Conservation (phyloP, 371 early-diverging fungal genomes). For the Rhizomucor miehei region DNA sequence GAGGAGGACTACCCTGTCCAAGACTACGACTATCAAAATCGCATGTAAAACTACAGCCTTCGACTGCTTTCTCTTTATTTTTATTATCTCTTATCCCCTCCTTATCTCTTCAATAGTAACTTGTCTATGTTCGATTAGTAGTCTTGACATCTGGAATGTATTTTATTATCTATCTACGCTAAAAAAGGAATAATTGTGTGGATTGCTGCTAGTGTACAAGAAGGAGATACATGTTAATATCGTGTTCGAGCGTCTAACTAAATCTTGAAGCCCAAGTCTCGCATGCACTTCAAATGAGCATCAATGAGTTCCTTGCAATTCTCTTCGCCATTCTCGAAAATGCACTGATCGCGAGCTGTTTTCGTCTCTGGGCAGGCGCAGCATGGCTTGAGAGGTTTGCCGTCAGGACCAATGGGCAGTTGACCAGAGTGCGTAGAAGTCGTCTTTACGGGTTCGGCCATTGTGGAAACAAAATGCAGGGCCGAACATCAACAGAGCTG, state of each 20-base stretch:
- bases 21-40: conserved; percentile 12
- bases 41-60: neutral
- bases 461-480: conserved; percentile 3
- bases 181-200: neutral
- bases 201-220: neutral
- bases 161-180: neutral
- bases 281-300: conserved; percentile 90
- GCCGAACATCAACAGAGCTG: no score
- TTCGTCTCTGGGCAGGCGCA: conserved; percentile 97
- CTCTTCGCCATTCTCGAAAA: conserved; percentile 82
- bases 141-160: neutral
- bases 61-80: neutral
- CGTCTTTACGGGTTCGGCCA: conserved; percentile 43
- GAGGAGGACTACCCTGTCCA: conserved; percentile 8
- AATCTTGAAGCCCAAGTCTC: conserved; percentile 90
- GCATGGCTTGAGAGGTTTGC: conserved; percentile 87
- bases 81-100: neutral
- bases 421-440: conserved; percentile 43
- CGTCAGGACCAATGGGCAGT: conserved; percentile 51
- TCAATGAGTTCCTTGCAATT: conserved; percentile 86
- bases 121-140: conserved; percentile 1
- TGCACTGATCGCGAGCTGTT: conserved; percentile 86
- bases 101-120: neutral
- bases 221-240: neutral
- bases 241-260: conserved; percentile 25